Evolutionary conservation across 805 yeast genomes (phyloP), one percentile per base, ranked within the genome.

Genomic region (Metschnikowia santaceciliae): DNA sequence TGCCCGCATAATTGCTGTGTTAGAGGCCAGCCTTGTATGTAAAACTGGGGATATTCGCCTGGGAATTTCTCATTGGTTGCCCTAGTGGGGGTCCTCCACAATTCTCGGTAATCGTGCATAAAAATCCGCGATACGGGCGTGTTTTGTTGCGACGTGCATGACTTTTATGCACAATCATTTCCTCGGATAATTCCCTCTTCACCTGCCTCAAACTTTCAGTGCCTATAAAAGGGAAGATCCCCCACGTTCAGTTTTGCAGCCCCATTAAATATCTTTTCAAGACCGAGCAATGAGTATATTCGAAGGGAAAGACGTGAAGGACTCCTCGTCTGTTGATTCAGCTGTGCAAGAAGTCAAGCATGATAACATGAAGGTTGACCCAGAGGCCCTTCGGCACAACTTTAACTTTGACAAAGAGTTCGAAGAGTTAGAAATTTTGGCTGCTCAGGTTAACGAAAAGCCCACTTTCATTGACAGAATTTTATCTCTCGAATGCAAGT

Each of bases 381-480:
- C 59, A n/a, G 56, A 60, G 10, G 68, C 60, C 36, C 53, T 61
- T 32, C 74, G 74, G 15, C 59, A 60, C 38, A 66, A 69, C 46
- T 60, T 65, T 41, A 66, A 72, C 56, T 62, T 73, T 42, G 74
- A 69, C 45, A 61, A 60, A 22, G 70, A 70, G 48, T 70, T 72
- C 49, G 67, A 56, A 19, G 67, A 66, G 46, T 61, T 67, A 47
- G 77, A 71, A 47, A 46, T 49, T 11, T 51, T 66, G 50, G 70
- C 73, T n/a, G 57, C 59, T 20, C 64, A 68, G 32, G 61, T 63
- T 20, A 61, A 67, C 44, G 49, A 49, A 2, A 60, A 68, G 35
- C 69, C 66, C 46, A 59, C 76, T 0, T 66, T 69, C 42, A 66
- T 70, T 62, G 74, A 71, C 55, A 69, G 73, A 40, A 32, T 77